Base-by-base conservation (phyloP, 176 grass and related monocot genomes). In the Avena insularis region DNA sequence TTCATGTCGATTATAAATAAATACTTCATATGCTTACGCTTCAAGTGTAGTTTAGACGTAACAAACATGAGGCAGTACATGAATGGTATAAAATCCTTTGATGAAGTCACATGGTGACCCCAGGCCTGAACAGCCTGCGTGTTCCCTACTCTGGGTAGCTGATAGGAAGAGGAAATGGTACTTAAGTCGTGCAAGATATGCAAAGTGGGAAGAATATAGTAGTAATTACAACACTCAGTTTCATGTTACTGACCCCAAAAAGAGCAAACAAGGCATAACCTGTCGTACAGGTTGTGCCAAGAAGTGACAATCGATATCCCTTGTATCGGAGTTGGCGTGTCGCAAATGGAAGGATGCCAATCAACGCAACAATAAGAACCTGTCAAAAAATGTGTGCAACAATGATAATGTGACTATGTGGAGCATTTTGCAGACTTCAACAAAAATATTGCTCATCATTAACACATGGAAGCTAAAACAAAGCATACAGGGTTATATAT, bases 51-150 rank as follows among this genome's bases (percentile, higher is more conserved):
- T 82, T 94, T 93, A 86, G 92, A 93, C 45, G 92, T 90, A 90
- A 93, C 79, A 87, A 99, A 93, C 80, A 88, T 91, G 83, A 97
- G 89, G 84, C 94, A 97, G 83, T 94, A 99, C 82, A 99, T 88
- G 83, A 99, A 87, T 64, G 88, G 94, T 86, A 99, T 59, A 73
- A 99, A 96, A 89, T 99, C 97, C 87, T 99, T 96, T 15, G 91
- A 91, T 85, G 90, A 88, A 80, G 95, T 84, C 67, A 97, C 78
- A 84, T 27, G 86, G 64, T 99, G 89, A 86, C 79, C 89, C 93
- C 93, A 99, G 43, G 67, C 20, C 82, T 93, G 94, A 86, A 94
- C 74, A 11, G 73, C 89, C 57, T 87, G 82, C 68, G 87, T 58
- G 71, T 90, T 94, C 83, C 97, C 95, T 69, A 86, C 90, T 79